Conservation (phyloP, 345 rosid species). For the Kandelia obovata region DNA sequence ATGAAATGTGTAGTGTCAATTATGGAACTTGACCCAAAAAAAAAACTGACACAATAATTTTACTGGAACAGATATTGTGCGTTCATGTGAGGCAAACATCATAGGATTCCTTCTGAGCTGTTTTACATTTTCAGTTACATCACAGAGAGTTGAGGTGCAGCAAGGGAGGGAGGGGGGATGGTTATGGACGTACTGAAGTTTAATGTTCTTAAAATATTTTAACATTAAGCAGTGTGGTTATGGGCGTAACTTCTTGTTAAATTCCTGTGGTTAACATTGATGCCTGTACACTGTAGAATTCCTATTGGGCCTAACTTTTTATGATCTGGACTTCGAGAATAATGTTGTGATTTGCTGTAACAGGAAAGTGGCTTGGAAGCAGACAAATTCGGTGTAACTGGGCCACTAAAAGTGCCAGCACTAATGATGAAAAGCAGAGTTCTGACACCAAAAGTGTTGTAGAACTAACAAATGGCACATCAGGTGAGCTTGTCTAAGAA, state of each 20-base stretch:
- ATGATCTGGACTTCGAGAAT: slow-evolving; percentile 5
- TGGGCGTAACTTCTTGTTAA: no score
- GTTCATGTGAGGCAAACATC: no score
- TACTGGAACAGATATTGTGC: no score
- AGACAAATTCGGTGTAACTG: slow-evolving; percentile 96
- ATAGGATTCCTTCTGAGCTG: no score
- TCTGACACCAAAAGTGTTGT: slow-evolving; percentile 76
- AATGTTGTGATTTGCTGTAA: slow-evolving; percentile 4
- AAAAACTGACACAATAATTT: no score
- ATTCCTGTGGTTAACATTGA: background rate
- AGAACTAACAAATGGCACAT: slow-evolving; percentile 75
- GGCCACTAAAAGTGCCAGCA: slow-evolving; percentile 83
- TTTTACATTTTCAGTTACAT: no score
- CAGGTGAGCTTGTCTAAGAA: slow-evolving; percentile 45
- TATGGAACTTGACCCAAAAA: no score
- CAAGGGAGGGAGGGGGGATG: no score
- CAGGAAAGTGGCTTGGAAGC: slow-evolving; percentile 93
- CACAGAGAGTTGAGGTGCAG: no score
- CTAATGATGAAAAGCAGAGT: slow-evolving; percentile 76
- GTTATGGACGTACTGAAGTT: background rate
- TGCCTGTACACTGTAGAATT: background rate
- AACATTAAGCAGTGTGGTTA: no score
- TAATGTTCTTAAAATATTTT: background rate
- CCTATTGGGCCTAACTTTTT: background rate
- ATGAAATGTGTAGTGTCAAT: background rate